Base-by-base conservation (phyloP, 306 rosid genomes). In the Trichosanthes truncata region DNA sequence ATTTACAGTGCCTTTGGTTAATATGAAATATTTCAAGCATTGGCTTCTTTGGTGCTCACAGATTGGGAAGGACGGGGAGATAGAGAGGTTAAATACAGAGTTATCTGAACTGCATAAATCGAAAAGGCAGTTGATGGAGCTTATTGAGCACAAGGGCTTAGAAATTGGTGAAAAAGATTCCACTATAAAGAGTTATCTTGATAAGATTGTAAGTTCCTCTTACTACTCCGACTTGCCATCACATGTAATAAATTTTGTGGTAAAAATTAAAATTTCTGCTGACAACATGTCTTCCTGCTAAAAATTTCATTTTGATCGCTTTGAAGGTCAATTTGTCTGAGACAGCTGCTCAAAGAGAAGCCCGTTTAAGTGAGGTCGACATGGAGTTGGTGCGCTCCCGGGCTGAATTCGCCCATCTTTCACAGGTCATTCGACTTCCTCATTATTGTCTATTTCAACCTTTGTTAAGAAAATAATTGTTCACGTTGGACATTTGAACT, bases 21-120 rank as follows among this genome's bases (percentile, higher is more conserved):
- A 26, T n/a, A 38, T 71, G 8, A 31, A 45, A 25, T 71, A 31
- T 69, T 68, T 61, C 2, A 49, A 48, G 1, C 25, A 18, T 20
- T 67, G 62, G n/a, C 17, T 45, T 35, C 23, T 66, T n/a, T 56
- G 62, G 79, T 40, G 62, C 68, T 77, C 82, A 76, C 83, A 95
- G 98, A 91, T 93, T 85, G 93, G 84, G 83, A 95, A 90, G 86
- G 97, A 93, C 78, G 89, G 90, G 81, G 96, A 95, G 85, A 83
- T 89, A 62, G 99, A 91, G 90, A 89, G 91, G 90, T 66, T 93
- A 75, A 89, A 77, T 78, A 81, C 88, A 6, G 99, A 95, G 84
- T 89, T 89, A 6, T 82, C 80, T 0, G 97, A 95, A 81, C 84
- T 93, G 81, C 99, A 89, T 76, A 95, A 89, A 84, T 89, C 99